Evolutionary conservation across 805 yeast genomes (phyloP).

Genomic region (Blastobotrys mokoenaii): DNA sequence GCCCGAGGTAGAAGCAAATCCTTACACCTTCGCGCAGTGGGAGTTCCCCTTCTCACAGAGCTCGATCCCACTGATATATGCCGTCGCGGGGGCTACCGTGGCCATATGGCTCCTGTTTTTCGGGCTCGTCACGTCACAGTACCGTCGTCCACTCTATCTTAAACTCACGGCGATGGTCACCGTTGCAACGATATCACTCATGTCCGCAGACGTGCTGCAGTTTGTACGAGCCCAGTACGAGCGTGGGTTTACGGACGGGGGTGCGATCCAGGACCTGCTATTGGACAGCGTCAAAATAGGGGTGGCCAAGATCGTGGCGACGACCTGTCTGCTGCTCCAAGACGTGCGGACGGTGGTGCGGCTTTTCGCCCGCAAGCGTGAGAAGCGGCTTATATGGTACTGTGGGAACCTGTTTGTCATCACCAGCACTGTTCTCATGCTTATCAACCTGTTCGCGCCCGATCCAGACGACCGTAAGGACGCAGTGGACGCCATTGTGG

Average conservation of each 20-base stretch:
- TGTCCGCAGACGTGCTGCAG: background rate
- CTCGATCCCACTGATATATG: slow-evolving; percentile 2
- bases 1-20: background rate
- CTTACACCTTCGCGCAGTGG: background rate
- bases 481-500: slow-evolving; percentile 16
- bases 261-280: slow-evolving; percentile 4
- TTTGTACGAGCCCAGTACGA: slow-evolving; percentile 1
- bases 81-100: slow-evolving; percentile 7
- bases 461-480: slow-evolving; percentile 8
- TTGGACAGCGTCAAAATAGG: background rate
- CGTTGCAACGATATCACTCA: slow-evolving; percentile 6
- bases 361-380: slow-evolving; percentile 15
- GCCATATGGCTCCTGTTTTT: slow-evolving; percentile 9
- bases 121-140: slow-evolving; percentile 6
- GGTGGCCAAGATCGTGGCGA: slow-evolving; percentile 6
- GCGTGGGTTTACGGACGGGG: slow-evolving; percentile 3
- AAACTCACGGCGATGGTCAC: slow-evolving; percentile 5
- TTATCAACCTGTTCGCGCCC: slow-evolving; percentile 8
- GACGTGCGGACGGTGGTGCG: slow-evolving; percentile 14
- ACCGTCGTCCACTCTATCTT: slow-evolving; percentile 11
- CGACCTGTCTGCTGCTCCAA: slow-evolving; percentile 7
- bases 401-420: slow-evolving; percentile 11
- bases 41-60: background rate
- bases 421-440: slow-evolving; percentile 8
- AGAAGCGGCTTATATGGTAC: slow-evolving; percentile 11